These are phyloP conservation scores for Athelia psychrophila DNA, from an alignment of 1,284 basidiomycete species.

Conservation along the genomic window DNA sequence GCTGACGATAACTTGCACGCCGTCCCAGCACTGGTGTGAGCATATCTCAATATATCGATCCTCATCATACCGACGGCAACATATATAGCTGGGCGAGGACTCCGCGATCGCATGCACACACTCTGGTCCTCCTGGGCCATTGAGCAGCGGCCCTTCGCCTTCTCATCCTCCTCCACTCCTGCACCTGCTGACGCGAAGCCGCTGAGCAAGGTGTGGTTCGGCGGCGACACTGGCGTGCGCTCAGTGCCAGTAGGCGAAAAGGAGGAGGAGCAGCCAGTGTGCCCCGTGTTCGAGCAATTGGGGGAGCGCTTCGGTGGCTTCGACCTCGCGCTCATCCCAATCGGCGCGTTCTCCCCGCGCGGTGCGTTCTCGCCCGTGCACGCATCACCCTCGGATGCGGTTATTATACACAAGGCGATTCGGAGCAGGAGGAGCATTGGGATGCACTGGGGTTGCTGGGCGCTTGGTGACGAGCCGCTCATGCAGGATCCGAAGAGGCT, in stretches of 20 bases:
- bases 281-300: conserved; percentile 70
- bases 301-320: conserved; percentile 60
- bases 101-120: conserved; percentile 48
- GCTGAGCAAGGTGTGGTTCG: conserved; percentile 54
- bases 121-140: conserved; percentile 65
- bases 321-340: conserved; percentile 38
- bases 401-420: conserved; percentile 63
- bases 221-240: conserved; percentile 67
- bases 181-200: conserved; percentile 2
- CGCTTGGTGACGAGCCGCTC: neutral
- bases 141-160: conserved; percentile 29
- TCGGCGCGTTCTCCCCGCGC: conserved; percentile 61
- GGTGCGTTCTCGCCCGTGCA: conserved; percentile 57
- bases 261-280: conserved; percentile 50
- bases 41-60: neutral
- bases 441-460: conserved; percentile 67
- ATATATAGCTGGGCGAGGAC: conserved; percentile 32
- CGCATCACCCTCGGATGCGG: conserved; percentile 60
- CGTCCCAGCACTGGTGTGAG: conserved; percentile 42
- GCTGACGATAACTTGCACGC: conserved; percentile 33
- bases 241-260: conserved; percentile 43
- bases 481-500: neutral
- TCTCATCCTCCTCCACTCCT: neutral
- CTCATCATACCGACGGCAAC: neutral
- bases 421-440: conserved; percentile 54